These are phyloP conservation scores for Passalora sequoiae DNA, from an alignment of 2,329 filamentous ascomycete species.

Conservation along the genomic window DNA sequence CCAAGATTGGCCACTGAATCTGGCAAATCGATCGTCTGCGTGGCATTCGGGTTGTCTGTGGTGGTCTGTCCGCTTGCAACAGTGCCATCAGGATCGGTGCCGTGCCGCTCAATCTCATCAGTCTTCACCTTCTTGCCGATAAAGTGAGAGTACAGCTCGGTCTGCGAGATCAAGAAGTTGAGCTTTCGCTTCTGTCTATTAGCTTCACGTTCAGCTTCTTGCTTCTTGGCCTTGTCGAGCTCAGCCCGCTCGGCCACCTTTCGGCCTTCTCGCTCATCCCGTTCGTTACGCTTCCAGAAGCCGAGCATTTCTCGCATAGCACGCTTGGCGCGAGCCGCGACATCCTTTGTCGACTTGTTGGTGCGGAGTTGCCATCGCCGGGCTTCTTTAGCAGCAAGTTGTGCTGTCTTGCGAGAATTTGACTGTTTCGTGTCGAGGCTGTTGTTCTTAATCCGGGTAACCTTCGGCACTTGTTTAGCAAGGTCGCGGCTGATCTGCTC, in stretches of 20 bases:
- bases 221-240: conserved; percentile 91
- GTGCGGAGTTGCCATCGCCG: conserved; percentile 95
- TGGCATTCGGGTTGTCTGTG: conserved; percentile 35
- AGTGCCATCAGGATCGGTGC: conserved; percentile 68
- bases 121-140: conserved; percentile 99
- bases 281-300: conserved; percentile 99
- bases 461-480: conserved; percentile 86
- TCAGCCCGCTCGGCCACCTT: conserved; percentile 94
- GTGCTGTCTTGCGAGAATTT: conserved; percentile 97
- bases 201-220: conserved; percentile 94
- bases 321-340: conserved; percentile 91
- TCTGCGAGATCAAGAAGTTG: conserved; percentile 98
- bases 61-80: conserved; percentile 51
- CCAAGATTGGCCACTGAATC: conserved; percentile 48
- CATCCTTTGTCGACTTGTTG: conserved; percentile 97
- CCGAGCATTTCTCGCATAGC: conserved; percentile 99
- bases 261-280: conserved; percentile 88
- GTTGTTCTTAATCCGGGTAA: conserved; percentile 78
- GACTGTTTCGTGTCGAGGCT: conserved; percentile 83
- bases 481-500: conserved; percentile 96
- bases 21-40: conserved; percentile 45
- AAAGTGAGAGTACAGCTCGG: conserved; percentile 97
- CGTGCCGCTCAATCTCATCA: conserved; percentile 85
- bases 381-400: conserved; percentile 93
- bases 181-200: conserved; percentile 97